Conservation (phyloP, 495 filamentous ascomycete species). For the Chaetomium fimeti region DNA sequence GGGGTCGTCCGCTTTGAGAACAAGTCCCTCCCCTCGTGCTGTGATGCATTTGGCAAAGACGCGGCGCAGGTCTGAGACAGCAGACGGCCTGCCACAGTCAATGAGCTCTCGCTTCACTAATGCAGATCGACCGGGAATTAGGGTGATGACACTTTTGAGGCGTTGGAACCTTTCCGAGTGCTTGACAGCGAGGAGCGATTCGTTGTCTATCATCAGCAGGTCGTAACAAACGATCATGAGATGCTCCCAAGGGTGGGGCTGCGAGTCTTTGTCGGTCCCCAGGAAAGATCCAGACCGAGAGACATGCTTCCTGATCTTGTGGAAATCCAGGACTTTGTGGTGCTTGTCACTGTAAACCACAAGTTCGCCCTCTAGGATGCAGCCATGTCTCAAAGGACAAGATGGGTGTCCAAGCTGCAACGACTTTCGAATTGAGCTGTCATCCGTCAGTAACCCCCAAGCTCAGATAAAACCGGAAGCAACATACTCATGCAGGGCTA, state of each 20-base stretch:
- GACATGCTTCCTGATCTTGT: constrained; percentile 79
- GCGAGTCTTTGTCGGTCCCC: constrained; percentile 67
- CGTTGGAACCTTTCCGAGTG: constrained; percentile 60
- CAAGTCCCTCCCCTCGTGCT: constrained; percentile 67
- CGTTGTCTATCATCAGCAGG: constrained; percentile 67
- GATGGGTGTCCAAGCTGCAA: constrained; percentile 55
- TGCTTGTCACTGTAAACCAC: constrained; percentile 70
- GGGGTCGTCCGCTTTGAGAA: constrained; percentile 77
- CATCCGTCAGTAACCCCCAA: constrained; percentile 16
- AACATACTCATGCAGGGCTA: constrained; percentile 56
- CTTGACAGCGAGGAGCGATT: constrained; percentile 58
- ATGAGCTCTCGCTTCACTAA: constrained; percentile 61
- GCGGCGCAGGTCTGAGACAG: constrained; percentile 52
- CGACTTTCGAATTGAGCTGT: constrained; percentile 51
- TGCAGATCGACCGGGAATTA: constrained; percentile 57
- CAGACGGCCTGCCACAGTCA: constrained; percentile 54
- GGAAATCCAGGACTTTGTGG: constrained; percentile 62
- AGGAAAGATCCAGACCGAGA: constrained; percentile 69
- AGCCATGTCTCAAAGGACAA: constrained; percentile 59
- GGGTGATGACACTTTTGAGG: constrained; percentile 57
- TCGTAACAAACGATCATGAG: constrained; percentile 86
- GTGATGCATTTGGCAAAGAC: constrained; percentile 66
- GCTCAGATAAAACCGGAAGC: background rate
- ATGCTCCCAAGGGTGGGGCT: constrained; percentile 67
- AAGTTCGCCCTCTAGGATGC: constrained; percentile 81